These are phyloP conservation scores for Mentha longifolia DNA, from an alignment of 257 asterid species.

Conservation along the genomic window DNA sequence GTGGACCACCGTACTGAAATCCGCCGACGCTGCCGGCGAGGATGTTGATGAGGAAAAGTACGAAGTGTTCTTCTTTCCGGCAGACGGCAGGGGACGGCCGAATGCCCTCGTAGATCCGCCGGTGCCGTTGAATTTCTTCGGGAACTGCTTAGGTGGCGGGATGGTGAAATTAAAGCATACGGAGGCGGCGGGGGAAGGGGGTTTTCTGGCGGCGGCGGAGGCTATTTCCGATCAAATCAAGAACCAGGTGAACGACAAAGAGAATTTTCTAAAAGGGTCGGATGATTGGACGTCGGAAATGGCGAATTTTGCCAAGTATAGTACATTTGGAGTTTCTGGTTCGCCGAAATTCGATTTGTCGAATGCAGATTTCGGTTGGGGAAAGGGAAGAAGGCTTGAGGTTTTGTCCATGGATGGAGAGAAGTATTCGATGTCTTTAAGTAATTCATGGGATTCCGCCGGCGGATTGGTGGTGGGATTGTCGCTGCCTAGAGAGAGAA, in stretches of 20 bases:
- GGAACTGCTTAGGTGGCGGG: slow-evolving; percentile 43
- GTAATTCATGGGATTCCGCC: slow-evolving; percentile 36
- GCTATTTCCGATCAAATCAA: slow-evolving; percentile 37
- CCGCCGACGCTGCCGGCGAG: slow-evolving; percentile 18
- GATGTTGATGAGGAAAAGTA: not conserved
- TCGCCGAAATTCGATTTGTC: slow-evolving; percentile 45
- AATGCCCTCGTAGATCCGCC: slow-evolving; percentile 30
- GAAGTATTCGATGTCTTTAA: slow-evolving; percentile 33
- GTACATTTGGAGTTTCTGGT: slow-evolving; percentile 36
- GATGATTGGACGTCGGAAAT: slow-evolving; percentile 34
- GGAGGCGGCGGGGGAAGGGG: slow-evolving; percentile 38
- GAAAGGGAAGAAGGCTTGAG: slow-evolving; percentile 40
- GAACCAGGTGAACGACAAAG: slow-evolving; percentile 16
- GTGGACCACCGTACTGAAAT: slow-evolving; percentile 48
- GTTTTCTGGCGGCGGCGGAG: slow-evolving; percentile 39
- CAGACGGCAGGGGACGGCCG: slow-evolving; percentile 33
- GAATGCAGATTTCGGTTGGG: slow-evolving; percentile 50
- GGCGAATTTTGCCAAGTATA: not conserved
- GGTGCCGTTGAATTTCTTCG: slow-evolving; percentile 40
- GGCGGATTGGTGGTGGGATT: slow-evolving; percentile 50
- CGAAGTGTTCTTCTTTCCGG: slow-evolving; percentile 33
- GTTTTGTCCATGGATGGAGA: slow-evolving; percentile 38
- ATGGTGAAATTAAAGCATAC: slow-evolving; percentile 6
- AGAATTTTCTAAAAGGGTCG: slow-evolving; percentile 16
- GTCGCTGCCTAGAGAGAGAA: slow-evolving; percentile 40